Evolutionary conservation across 1,284 basidiomycete genomes (phyloP).

Genomic region (Leccinum angustisporum): DNA sequence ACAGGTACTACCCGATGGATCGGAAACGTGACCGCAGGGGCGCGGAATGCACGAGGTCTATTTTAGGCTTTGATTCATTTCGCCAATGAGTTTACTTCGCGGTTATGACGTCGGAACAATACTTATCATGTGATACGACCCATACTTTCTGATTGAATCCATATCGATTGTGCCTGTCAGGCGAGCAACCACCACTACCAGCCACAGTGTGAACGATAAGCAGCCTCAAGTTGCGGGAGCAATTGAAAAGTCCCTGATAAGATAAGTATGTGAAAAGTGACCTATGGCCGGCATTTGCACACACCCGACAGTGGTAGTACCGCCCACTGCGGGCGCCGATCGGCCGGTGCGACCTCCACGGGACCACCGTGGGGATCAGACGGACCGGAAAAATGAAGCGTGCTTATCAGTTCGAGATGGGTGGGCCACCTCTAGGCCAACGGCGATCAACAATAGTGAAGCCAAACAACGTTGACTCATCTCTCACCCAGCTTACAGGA

Average conservation of each 20-base stretch:
- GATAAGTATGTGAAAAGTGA: background rate
- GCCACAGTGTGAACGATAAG: background rate
- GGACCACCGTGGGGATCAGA: background rate
- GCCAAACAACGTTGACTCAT: background rate
- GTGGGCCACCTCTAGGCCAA: background rate
- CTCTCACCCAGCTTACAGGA: background rate
- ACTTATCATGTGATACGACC: too few relatives aligned
- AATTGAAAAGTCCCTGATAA: background rate
- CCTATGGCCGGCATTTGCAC: background rate
- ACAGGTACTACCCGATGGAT: background rate
- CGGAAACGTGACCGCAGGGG: background rate
- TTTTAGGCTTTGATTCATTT: background rate
- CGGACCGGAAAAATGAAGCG: background rate
- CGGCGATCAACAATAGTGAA: background rate
- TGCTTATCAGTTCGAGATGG: background rate
- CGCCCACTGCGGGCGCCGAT: background rate
- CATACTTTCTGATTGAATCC: too few relatives aligned
- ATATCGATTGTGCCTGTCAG: background rate
- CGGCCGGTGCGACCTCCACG: background rate
- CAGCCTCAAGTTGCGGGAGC: background rate
- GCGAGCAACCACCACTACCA: background rate
- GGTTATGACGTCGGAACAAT: background rate
- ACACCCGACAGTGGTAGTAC: background rate
- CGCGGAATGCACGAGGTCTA: background rate
- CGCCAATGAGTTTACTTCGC: background rate